Conservation (phyloP, 2,329 filamentous ascomycete species). For the Aureobasidium sp. region DNA sequence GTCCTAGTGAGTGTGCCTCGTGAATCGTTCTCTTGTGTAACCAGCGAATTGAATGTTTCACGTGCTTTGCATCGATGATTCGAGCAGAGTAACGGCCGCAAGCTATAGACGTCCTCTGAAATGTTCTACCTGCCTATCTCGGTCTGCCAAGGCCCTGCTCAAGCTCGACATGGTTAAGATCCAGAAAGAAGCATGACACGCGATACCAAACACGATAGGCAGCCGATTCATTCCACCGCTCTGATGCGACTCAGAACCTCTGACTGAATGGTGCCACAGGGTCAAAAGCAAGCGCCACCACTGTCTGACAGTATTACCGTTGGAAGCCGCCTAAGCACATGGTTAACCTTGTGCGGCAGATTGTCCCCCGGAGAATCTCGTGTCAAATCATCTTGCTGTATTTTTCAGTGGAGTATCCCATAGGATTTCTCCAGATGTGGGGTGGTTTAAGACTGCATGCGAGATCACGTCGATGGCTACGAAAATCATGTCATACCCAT, state of each 20-base stretch:
- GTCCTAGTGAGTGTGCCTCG: not conserved
- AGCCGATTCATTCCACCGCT: not conserved
- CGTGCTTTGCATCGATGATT: not conserved
- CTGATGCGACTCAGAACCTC: not conserved
- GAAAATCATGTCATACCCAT: not conserved
- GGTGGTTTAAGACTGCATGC: not conserved
- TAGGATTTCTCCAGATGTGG: not conserved
- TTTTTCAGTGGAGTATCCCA: no score
- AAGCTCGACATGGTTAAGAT: not conserved
- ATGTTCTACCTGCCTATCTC: not conserved
- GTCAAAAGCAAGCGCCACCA: not conserved
- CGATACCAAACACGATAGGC: not conserved
- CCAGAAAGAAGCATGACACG: not conserved
- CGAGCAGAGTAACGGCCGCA: not conserved
- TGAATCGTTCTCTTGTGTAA: not conserved
- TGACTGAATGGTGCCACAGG: not conserved
- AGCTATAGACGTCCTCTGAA: not conserved
- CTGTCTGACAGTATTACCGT: not conserved
- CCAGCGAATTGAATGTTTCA: not conserved
- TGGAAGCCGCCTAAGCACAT: not conserved
- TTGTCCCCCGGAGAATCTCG: not conserved
- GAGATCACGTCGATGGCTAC: not conserved
- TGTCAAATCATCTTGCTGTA: not conserved
- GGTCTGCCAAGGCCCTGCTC: not conserved
- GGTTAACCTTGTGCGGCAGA: not conserved